Percentiles rank a stretch among this genome's conserved stretches.
Evolutionary conservation across 1,284 basidiomycete genomes (phyloP).

Genomic region (Hemileia vastatrix): DNA sequence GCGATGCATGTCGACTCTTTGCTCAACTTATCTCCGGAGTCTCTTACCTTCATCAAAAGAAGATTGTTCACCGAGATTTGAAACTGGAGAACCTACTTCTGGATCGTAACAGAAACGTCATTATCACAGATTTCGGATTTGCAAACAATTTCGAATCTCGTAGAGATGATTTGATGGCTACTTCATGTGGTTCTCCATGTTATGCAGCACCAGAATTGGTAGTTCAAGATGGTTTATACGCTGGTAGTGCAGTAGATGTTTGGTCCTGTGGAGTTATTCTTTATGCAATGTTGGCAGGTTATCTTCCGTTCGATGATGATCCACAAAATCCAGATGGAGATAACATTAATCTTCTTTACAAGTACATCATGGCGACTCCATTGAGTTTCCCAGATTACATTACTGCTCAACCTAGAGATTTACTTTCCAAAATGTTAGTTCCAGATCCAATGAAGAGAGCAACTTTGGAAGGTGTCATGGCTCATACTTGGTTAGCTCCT

Average conservation of each 20-base stretch:
- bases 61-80: constrained; percentile 97
- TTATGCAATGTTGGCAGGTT: constrained; percentile 98
- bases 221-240: constrained; percentile 92
- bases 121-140: constrained; percentile 99
- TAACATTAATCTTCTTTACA: constrained; percentile 99
- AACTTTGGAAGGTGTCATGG: constrained; percentile 64
- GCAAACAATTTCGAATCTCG: constrained; percentile 92
- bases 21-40: constrained; percentile 98
- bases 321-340: constrained; percentile 97
- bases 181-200: constrained; percentile 92
- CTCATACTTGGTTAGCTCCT: constrained; percentile 65
- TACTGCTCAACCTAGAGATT: constrained; percentile 63
- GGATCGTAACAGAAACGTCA: constrained; percentile 93
- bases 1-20: constrained; percentile 90
- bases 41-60: constrained; percentile 97
- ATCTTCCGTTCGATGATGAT: constrained; percentile 99
- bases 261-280: constrained; percentile 99
- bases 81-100: constrained; percentile 97
- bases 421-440: constrained; percentile 74
- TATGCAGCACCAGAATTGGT: constrained; percentile 99
- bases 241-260: constrained; percentile 94
- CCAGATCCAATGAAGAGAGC: constrained; percentile 66
- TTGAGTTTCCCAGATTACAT: constrained; percentile 91
- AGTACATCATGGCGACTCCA: constrained; percentile 94
- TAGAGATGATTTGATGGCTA: constrained; percentile 93